Percentiles rank a stretch among this genome's conserved stretches.
phyloP scores from a whole-genome alignment of 2,329 filamentous ascomycete genomes.

The Verticillium zaregamsianum region DNA sequence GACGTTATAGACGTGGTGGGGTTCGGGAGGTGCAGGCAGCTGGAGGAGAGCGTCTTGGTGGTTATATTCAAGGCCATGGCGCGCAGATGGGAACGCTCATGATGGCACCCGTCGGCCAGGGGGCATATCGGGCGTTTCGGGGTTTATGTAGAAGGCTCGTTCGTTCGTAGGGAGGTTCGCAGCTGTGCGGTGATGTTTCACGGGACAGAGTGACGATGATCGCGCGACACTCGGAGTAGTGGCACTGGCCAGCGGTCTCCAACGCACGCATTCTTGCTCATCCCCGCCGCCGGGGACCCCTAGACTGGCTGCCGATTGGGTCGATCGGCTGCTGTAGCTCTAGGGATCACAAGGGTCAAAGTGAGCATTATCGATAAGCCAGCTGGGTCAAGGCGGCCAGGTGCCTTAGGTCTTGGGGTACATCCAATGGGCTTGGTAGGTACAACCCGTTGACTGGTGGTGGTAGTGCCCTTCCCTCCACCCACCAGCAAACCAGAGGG shows the following conservation, averaged over 20 bases:
- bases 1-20: conserved; percentile 18
- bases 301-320: neutral
- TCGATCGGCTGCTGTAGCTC: neutral
- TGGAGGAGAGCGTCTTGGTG: neutral
- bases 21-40: conserved; percentile 10
- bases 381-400: too few species aligned
- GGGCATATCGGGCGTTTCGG: neutral
- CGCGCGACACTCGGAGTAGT: conserved; percentile 1
- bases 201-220: neutral
- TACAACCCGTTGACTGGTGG: too few species aligned
- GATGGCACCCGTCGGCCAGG: neutral
- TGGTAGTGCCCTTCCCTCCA: neutral
- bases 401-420: too few species aligned
- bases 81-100: neutral
- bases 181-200: neutral
- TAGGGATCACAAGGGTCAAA: too few species aligned
- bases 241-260: neutral
- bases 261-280: neutral
- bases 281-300: neutral
- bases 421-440: too few species aligned
- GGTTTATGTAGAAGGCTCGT: neutral
- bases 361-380: too few species aligned
- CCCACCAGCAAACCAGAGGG: neutral
- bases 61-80: neutral
- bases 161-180: neutral